Conservation (phyloP, 352 stramenopile genomes). For the Pythium insidiosum region DNA sequence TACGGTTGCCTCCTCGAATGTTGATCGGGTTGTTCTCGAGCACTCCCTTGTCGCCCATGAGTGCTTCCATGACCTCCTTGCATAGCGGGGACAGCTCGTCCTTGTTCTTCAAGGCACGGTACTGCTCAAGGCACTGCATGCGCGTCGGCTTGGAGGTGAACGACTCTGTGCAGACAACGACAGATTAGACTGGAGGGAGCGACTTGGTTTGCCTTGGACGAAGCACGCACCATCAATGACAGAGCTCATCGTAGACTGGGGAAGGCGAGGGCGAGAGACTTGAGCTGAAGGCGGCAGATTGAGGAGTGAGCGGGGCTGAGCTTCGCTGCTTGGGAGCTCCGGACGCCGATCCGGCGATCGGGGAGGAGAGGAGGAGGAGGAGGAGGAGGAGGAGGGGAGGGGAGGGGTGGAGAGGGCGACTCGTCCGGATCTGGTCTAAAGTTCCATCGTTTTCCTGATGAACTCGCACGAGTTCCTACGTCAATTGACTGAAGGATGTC, state of each 20-base stretch:
- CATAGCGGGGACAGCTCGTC: constrained; percentile 63
- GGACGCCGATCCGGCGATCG: too few relatives aligned
- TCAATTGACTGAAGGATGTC: too few relatives aligned
- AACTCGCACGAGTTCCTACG: too few relatives aligned
- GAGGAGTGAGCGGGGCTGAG: neutral
- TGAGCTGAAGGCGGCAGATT: neutral
- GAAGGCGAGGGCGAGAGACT: neutral
- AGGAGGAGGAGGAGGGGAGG: too few relatives aligned
- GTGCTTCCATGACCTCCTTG: constrained; percentile 69
- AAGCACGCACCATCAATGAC: constrained; percentile 1
- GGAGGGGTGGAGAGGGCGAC: neutral
- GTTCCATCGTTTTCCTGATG: too few relatives aligned
- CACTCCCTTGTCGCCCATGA: constrained; percentile 54
- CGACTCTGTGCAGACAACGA: constrained; percentile 2
- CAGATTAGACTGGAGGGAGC: neutral
- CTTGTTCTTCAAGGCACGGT: constrained; percentile 71
- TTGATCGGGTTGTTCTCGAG: constrained; percentile 65
- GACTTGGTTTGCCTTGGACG: neutral
- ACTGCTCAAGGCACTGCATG: constrained; percentile 63
- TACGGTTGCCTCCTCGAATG: constrained; percentile 45
- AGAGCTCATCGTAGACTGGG: neutral
- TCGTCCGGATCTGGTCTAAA: too few relatives aligned
- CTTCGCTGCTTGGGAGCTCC: too few relatives aligned
- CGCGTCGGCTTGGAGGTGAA: neutral
- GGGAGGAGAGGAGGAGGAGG: too few relatives aligned